Evolutionary conservation across 495 filamentous ascomycete genomes (phyloP), one percentile per base, ranked within the genome.

Genomic region (Annulohypoxylon maeteangense): DNA sequence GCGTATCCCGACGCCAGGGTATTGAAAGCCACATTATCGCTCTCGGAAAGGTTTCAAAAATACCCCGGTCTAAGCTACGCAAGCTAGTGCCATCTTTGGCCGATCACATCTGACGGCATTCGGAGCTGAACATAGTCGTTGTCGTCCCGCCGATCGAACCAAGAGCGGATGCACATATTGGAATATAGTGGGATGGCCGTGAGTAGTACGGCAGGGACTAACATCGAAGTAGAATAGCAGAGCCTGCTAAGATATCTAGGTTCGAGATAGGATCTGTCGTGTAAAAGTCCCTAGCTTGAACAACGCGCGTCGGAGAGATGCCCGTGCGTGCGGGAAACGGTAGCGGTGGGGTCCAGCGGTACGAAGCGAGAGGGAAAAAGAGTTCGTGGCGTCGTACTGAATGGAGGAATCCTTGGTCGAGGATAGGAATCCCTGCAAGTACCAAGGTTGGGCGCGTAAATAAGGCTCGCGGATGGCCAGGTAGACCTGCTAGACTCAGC

Each of bases 371-470:
- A 60, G 54, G 45, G 70, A 60, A 68, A 68, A 71, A 64, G 51
- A 63, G 67, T 66, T 56, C 65, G 71, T 72, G 72, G 76, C 56
- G 70, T 73, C 64, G 63, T 67, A 75, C 59, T 67, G 70, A 55
- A 65, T 72, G 64, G 74, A 47, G 45, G 62, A 36, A 72, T 75
- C 75, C 69, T 69, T 68, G 67, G 67, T 72, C 54, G 72, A 72
- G 73, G 67, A 62, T 67, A 60, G 53, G 36, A 71, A 83, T 76
- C 81, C 82, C 75, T 82, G 81, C 72, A 71, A 71, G 56, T 56
- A 67, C 25, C 68, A 70, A 65, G 79, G 75, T 77, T 68, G 78
- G 83, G 83, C 83, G 83, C 83, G 80, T 85, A 85, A 80, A 81
- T 71, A 76, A 79, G 78, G 75, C 78, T 81, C 70, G 75, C 76